Evolutionary conservation across 768 basidiomycete genomes (phyloP).

Genomic region (Calocybe gangraenosa): DNA sequence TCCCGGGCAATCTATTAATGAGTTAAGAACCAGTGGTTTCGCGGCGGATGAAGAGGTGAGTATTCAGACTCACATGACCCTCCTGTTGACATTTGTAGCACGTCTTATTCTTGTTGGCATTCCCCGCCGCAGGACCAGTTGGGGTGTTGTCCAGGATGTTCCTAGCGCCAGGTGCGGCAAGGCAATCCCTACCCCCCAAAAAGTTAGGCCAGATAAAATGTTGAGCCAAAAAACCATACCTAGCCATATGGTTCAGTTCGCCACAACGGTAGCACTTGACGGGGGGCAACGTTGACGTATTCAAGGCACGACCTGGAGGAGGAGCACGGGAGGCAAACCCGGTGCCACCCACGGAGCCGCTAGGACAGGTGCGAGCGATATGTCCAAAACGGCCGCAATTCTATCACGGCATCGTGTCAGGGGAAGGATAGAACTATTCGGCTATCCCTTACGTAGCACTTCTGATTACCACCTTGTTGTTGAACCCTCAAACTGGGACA

Average conservation of each 20-base stretch:
- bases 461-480: constrained; percentile 60
- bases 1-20: constrained; percentile 59
- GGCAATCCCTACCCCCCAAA: constrained; percentile 71
- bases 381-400: constrained; percentile 83
- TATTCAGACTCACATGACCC: constrained; percentile 64
- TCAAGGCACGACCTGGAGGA: constrained; percentile 70
- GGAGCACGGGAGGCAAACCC: constrained; percentile 65
- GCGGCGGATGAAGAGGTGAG: not conserved
- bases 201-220: constrained; percentile 4
- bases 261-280: constrained; percentile 91
- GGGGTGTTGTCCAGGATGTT: constrained; percentile 39
- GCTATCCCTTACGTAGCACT: constrained; percentile 68
- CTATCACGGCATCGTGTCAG: constrained; percentile 30
- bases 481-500: constrained; percentile 76
- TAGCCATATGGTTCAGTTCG: constrained; percentile 84
- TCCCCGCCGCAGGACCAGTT: constrained; percentile 38
- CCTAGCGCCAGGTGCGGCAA: constrained; percentile 68
- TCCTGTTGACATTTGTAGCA: constrained; percentile 89
- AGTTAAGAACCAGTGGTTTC: constrained; percentile 6
- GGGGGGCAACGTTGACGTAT: constrained; percentile 72
- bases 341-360: constrained; percentile 32
- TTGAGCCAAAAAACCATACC: constrained; percentile 33
- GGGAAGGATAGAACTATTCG: not conserved
- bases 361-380: constrained; percentile 74
- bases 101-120: constrained; percentile 63